Percentiles rank a stretch among this genome's conserved stretches.
Conservation (phyloP, 2,329 filamentous ascomycete species). For the Exophiala alcalophila region DNA sequence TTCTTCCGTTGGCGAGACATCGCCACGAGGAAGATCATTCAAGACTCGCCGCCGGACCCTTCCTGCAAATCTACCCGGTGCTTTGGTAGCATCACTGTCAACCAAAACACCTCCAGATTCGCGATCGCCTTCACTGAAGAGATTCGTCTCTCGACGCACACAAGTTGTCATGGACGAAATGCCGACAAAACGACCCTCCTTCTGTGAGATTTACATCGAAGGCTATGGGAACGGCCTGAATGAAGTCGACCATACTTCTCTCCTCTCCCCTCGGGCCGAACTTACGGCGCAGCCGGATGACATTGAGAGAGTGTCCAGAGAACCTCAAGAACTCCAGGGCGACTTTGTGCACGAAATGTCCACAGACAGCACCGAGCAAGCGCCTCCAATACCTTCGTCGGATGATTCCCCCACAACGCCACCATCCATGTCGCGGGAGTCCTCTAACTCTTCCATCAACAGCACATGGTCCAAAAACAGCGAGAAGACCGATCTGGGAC, state of each 20-base stretch:
- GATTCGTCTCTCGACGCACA: constrained; percentile 19
- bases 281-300: constrained; percentile 14
- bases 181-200: constrained; percentile 20
- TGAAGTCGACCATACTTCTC: constrained; percentile 10
- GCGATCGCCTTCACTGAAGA: constrained; percentile 23
- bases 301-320: constrained; percentile 5
- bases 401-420: constrained; percentile 18
- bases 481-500: constrained; percentile 11
- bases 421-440: constrained; percentile 27
- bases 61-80: constrained; percentile 14
- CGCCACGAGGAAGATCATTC: constrained; percentile 15
- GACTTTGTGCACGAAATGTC: constrained; percentile 14
- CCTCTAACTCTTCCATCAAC: constrained; percentile 23
- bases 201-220: constrained; percentile 29
- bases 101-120: constrained; percentile 19
- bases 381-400: constrained; percentile 6
- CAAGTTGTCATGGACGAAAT: constrained; percentile 7
- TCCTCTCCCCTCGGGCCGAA: not conserved
- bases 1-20: constrained; percentile 12
- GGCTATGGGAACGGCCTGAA: constrained; percentile 32
- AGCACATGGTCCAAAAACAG: constrained; percentile 20
- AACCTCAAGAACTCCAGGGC: constrained; percentile 13
- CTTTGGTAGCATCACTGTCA: constrained; percentile 13
- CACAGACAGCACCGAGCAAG: constrained; percentile 8
- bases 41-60: constrained; percentile 20